A percentile compares a stretch with the other conserved stretches of the same genome.
These are phyloP conservation scores for Jackrogersella minutella DNA, from an alignment of 495 filamentous ascomycete species.

Conservation along the genomic window DNA sequence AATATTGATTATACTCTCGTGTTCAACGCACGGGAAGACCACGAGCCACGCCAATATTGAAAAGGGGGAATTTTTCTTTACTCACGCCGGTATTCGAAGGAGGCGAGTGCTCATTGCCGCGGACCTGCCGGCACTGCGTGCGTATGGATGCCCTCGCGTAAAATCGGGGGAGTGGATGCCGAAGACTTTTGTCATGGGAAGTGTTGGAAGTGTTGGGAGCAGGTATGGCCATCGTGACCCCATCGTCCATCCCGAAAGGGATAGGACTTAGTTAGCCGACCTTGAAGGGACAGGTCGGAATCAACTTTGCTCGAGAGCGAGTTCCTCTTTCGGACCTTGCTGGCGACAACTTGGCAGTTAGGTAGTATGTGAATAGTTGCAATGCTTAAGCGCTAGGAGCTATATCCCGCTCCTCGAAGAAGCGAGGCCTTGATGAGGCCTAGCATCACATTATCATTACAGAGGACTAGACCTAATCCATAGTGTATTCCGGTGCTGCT, in stretches of 20 bases:
- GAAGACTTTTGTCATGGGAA: no score
- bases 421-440: background rate
- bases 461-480: background rate
- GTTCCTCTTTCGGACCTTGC: background rate
- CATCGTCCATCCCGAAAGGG: background rate
- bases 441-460: background rate
- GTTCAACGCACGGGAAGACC: background rate
- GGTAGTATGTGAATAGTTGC: slow-evolving; percentile 3
- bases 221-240: background rate
- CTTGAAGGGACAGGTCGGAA: background rate
- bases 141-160: background rate
- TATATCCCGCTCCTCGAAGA: background rate
- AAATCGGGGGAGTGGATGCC: background rate
- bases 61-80: slow-evolving; percentile 1
- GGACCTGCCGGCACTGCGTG: slow-evolving; percentile 2
- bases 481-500: background rate
- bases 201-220: background rate
- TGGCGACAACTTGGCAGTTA: background rate
- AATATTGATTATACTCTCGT: slow-evolving; percentile 2
- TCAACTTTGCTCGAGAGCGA: background rate
- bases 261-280: background rate
- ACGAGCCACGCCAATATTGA: background rate
- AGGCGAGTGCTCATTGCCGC: slow-evolving; percentile 1
- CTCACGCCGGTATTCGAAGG: background rate
- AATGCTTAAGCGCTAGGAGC: slow-evolving; percentile 7